These are phyloP conservation scores for Tillandsia leiboldiana DNA, from an alignment of 176 grass and related monocot species.

Conservation along the genomic window DNA sequence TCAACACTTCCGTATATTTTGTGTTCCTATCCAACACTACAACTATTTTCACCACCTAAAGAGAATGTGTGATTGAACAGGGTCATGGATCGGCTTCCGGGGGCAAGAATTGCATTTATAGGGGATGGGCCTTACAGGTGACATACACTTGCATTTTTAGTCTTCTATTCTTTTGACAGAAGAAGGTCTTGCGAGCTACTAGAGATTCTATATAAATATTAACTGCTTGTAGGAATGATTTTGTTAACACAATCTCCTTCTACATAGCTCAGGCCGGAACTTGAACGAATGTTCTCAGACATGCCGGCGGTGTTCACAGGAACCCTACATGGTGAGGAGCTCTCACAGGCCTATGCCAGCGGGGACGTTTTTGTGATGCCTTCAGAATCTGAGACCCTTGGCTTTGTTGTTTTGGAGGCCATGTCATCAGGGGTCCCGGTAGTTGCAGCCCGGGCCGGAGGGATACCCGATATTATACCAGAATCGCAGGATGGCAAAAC, in stretches of 20 bases:
- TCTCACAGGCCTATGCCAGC: conserved; percentile 65
- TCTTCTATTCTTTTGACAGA: not conserved
- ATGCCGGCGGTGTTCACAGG: conserved; percentile 62
- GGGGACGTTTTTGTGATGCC: conserved; percentile 76
- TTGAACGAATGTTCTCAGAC: conserved; percentile 55
- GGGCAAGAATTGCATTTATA: conserved; percentile 50
- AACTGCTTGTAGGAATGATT: not conserved
- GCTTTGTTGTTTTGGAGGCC: conserved; percentile 59
- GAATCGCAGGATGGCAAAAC: conserved; percentile 53
- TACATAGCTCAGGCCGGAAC: conserved; percentile 32
- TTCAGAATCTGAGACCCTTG: conserved; percentile 63
- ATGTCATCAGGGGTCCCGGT: conserved; percentile 69
- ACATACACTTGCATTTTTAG: not conserved
- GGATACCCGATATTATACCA: conserved; percentile 59
- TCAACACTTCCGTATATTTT: not conserved
- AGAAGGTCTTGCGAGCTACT: not conserved
- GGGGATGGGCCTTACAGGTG: conserved; percentile 55
- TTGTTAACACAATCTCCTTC: not conserved
- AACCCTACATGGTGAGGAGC: conserved; percentile 56
- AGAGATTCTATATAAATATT: too few relatives aligned
- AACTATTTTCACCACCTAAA: not conserved
- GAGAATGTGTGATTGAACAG: conserved; percentile 18
- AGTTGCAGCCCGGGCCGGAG: conserved; percentile 49
- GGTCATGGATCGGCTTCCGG: conserved; percentile 56
- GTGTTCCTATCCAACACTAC: not conserved